phyloP scores from a whole-genome alignment of 257 asterid species.

The Gardenia jasminoides region DNA sequence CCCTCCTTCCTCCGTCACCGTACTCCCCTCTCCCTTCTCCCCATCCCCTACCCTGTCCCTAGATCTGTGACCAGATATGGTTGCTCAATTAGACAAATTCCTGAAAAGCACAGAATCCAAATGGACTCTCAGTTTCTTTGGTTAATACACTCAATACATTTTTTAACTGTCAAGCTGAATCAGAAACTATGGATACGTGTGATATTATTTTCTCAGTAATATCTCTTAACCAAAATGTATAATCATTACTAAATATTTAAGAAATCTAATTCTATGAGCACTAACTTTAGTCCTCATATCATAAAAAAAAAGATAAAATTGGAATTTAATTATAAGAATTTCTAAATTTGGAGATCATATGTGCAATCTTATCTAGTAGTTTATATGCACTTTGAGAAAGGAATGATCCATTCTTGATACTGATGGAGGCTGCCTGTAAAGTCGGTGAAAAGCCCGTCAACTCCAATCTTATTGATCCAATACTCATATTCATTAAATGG shows the following conservation, averaged over 20 bases:
- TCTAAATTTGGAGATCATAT: slow-evolving; percentile 48
- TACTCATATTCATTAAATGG: slow-evolving; percentile 71
- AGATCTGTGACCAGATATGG: too few species aligned
- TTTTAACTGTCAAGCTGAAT: neutral
- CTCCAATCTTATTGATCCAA: slow-evolving; percentile 72
- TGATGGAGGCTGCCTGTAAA: slow-evolving; percentile 84
- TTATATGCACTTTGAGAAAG: slow-evolving; percentile 44
- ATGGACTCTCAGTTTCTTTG: too few species aligned
- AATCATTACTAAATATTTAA: neutral
- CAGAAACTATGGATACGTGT: neutral
- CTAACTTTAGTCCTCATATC: neutral
- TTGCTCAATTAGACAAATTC: too few species aligned
- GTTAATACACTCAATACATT: too few species aligned
- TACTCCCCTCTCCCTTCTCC: too few species aligned
- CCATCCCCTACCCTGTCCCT: too few species aligned
- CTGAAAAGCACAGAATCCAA: too few species aligned
- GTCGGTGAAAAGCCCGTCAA: slow-evolving; percentile 88
- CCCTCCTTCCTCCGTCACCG: too few species aligned
- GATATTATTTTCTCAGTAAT: neutral
- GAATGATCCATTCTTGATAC: slow-evolving; percentile 71
- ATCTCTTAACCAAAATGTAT: neutral
- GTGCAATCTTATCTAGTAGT: slow-evolving; percentile 47
- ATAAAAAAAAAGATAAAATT: neutral
- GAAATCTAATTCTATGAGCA: neutral
- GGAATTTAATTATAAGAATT: neutral